phyloP scores from a whole-genome alignment of 345 rosid species.

The Linum trigynum region DNA sequence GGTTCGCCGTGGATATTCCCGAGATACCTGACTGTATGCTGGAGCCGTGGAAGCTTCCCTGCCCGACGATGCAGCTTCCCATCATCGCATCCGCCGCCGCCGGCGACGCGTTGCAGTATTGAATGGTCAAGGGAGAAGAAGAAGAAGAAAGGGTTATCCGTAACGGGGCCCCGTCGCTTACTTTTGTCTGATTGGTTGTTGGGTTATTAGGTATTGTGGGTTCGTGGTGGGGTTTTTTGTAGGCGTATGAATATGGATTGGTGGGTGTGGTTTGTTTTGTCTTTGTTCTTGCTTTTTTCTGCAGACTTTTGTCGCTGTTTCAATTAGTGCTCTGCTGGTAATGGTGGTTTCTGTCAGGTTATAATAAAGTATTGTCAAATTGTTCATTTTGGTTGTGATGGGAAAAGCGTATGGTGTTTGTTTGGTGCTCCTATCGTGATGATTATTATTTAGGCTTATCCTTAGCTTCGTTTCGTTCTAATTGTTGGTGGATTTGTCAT shows the following conservation, averaged over 20 bases:
- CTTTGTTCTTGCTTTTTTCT: no score
- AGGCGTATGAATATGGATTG: not conserved
- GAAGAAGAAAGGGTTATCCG: not conserved
- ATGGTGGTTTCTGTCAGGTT: no score
- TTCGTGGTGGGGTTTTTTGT: no score
- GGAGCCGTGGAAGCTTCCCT: constrained; percentile 60
- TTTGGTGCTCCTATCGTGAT: no score
- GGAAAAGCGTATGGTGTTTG: no score
- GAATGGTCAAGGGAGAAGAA: not conserved
- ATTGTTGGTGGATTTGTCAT: no score
- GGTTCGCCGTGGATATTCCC: constrained; percentile 47
- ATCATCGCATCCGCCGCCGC: constrained; percentile 31
- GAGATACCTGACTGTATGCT: constrained; percentile 54
- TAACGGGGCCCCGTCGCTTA: not conserved
- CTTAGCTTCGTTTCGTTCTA: no score
- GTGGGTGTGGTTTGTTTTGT: not conserved
- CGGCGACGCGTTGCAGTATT: constrained; percentile 30
- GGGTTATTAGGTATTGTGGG: not conserved
- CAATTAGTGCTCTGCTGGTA: no score
- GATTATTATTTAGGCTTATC: no score
- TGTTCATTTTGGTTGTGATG: no score
- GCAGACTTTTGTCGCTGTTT: no score
- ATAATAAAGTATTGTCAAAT: no score
- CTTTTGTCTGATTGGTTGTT: not conserved
- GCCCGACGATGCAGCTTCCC: constrained; percentile 30